Percentiles rank a stretch among this genome's conserved stretches.
These are phyloP conservation scores for Biscogniauxia marginata DNA, from an alignment of 2,329 filamentous ascomycete genomes.

Conservation along the genomic window DNA sequence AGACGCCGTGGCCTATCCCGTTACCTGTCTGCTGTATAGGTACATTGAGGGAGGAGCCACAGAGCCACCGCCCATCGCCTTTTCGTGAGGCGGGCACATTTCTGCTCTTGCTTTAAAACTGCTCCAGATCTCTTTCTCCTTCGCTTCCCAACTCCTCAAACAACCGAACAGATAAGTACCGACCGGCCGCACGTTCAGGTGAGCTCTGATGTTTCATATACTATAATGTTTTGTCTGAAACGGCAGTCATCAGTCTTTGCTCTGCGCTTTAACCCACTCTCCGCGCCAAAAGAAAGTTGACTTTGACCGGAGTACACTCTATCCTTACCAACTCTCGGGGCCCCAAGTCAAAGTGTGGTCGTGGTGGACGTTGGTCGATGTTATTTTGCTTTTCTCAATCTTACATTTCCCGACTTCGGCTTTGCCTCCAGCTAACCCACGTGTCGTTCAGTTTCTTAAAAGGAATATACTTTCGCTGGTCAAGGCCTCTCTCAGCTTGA, in stretches of 20 bases:
- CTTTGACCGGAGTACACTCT: conserved; percentile 18
- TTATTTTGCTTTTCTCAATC: background rate
- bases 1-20: background rate
- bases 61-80: too few relatives aligned
- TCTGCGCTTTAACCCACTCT: conserved; percentile 14
- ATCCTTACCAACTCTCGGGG: conserved; percentile 7
- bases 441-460: conserved; percentile 4
- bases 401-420: conserved; percentile 1
- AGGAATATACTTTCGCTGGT: conserved; percentile 17
- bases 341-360: conserved; percentile 1
- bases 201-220: conserved; percentile 6
- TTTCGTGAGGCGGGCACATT: too few relatives aligned
- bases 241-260: background rate
- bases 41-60: too few relatives aligned
- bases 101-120: too few relatives aligned
- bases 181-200: background rate
- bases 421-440: conserved; percentile 5
- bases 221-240: background rate
- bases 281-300: conserved; percentile 12
- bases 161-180: background rate
- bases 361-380: background rate
- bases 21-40: background rate
- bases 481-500: conserved; percentile 6
- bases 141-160: background rate
- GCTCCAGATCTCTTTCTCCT: background rate